A percentile compares a stretch with the other conserved stretches of the same genome.
These are phyloP conservation scores for Caloboletus firmus DNA, from an alignment of 1,284 basidiomycete species.

Conservation along the genomic window DNA sequence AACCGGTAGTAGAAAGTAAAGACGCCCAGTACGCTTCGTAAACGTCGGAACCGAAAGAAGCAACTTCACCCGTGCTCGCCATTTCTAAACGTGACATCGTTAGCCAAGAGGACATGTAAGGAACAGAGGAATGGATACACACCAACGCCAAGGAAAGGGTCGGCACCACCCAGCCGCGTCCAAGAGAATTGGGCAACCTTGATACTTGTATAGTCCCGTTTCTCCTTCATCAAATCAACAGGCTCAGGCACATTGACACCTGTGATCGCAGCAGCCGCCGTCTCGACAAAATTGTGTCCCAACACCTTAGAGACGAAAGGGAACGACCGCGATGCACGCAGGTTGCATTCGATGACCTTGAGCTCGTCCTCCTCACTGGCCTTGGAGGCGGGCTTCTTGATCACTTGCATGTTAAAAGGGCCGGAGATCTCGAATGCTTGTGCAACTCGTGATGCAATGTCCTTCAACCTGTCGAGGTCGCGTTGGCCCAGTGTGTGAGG, in stretches of 20 bases:
- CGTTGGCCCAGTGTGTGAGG: conserved; percentile 79
- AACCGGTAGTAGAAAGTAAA: conserved; percentile 85
- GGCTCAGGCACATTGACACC: conserved; percentile 89
- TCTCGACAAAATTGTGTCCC: conserved; percentile 96
- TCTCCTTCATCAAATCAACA: conserved; percentile 89
- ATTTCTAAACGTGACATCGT: conserved; percentile 62
- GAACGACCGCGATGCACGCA: conserved; percentile 97
- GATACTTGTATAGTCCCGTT: conserved; percentile 92
- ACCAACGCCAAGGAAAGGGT: conserved; percentile 96
- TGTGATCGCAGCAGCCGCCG: conserved; percentile 91
- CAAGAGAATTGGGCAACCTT: conserved; percentile 99
- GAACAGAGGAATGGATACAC: conserved; percentile 33
- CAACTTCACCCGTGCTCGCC: conserved; percentile 98
- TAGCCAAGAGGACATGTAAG: not conserved
- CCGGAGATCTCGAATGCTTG: conserved; percentile 95
- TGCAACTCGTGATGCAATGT: conserved; percentile 94
- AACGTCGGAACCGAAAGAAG: conserved; percentile 93
- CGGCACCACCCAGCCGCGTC: conserved; percentile 92
- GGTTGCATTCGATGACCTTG: conserved; percentile 99
- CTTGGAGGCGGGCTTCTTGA: conserved; percentile 72
- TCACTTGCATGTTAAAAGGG: conserved; percentile 99
- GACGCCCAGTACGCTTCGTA: conserved; percentile 98
- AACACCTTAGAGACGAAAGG: conserved; percentile 99
- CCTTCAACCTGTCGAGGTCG: conserved; percentile 88
- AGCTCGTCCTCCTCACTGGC: conserved; percentile 65